A percentile compares a stretch with the other conserved stretches of the same genome.
Conservation (phyloP, 1,284 basidiomycete species). For the Xerocomus minutiporus region DNA sequence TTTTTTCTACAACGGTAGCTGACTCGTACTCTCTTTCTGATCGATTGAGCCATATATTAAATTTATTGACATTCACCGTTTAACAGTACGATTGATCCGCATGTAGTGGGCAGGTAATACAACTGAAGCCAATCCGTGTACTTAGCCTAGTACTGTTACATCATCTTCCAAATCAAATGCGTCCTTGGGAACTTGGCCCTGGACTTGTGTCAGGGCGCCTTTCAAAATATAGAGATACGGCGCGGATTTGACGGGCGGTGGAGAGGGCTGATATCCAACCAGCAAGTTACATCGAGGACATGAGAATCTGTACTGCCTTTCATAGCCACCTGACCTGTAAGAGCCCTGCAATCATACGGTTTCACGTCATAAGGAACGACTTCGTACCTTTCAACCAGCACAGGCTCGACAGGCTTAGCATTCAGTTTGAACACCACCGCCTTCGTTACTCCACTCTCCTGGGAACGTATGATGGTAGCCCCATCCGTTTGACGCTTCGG, state of each 20-base stretch:
- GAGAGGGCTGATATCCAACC: slow-evolving; percentile 70
- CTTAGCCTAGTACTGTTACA: background rate
- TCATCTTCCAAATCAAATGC: slow-evolving; percentile 62
- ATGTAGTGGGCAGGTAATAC: background rate
- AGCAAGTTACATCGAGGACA: slow-evolving; percentile 72
- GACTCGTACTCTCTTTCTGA: slow-evolving; percentile 36
- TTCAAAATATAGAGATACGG: slow-evolving; percentile 69
- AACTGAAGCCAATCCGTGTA: no score
- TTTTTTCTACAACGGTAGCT: slow-evolving; percentile 58
- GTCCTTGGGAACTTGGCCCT: slow-evolving; percentile 72
- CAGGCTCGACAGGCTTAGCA: slow-evolving; percentile 55
- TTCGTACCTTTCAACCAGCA: slow-evolving; percentile 67
- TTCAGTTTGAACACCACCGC: slow-evolving; percentile 78
- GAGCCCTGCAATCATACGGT: slow-evolving; percentile 6
- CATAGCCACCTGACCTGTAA: slow-evolving; percentile 57
- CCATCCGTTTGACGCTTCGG: slow-evolving; percentile 71
- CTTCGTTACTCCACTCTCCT: slow-evolving; percentile 52
- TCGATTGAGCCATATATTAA: background rate
- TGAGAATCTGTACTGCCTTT: slow-evolving; percentile 68
- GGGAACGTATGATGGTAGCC: slow-evolving; percentile 65
- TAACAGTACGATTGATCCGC: background rate
- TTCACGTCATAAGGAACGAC: slow-evolving; percentile 16
- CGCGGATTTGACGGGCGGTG: slow-evolving; percentile 66
- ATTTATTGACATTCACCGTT: slow-evolving; percentile 10
- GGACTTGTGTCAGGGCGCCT: slow-evolving; percentile 71